phyloP scores from a whole-genome alignment of 768 basidiomycete species.

The Brasilioporus rufonigricans region DNA sequence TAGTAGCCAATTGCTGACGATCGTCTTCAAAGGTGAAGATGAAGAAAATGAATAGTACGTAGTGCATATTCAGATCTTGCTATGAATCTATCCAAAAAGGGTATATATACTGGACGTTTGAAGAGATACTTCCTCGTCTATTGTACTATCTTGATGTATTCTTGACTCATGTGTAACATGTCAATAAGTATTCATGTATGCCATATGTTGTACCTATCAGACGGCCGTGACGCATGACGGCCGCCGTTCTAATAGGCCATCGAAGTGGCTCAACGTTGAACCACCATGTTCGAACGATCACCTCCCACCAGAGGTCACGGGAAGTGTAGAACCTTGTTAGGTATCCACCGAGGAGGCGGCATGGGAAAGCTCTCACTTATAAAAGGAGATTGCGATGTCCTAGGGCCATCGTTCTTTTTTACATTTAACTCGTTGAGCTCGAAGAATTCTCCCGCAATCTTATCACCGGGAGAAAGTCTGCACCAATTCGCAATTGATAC shows the following conservation, averaged over 20 bases:
- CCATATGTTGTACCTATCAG: neutral
- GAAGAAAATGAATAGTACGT: conserved; percentile 16
- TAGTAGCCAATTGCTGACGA: conserved; percentile 1
- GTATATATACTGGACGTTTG: neutral
- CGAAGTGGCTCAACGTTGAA: neutral
- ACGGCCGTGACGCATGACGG: neutral
- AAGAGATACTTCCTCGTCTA: neutral
- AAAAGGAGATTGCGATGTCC: neutral
- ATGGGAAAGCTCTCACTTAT: conserved; percentile 8
- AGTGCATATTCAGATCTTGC: neutral
- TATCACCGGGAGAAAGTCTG: conserved; percentile 9
- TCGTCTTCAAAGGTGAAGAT: conserved; percentile 9
- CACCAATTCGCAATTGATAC: neutral
- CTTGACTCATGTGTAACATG: neutral
- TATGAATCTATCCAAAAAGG: neutral
- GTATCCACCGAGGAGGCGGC: neutral
- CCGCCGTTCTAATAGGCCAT: neutral
- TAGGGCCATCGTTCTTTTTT: neutral
- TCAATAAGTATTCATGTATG: neutral
- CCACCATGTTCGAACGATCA: too few species aligned
- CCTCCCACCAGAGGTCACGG: neutral
- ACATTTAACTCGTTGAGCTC: neutral
- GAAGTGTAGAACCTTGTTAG: too few species aligned
- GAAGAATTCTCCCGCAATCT: neutral
- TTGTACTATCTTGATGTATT: conserved; percentile 6